Conservation (phyloP, 805 yeast genomes). For the Ogataea trehalophila region DNA sequence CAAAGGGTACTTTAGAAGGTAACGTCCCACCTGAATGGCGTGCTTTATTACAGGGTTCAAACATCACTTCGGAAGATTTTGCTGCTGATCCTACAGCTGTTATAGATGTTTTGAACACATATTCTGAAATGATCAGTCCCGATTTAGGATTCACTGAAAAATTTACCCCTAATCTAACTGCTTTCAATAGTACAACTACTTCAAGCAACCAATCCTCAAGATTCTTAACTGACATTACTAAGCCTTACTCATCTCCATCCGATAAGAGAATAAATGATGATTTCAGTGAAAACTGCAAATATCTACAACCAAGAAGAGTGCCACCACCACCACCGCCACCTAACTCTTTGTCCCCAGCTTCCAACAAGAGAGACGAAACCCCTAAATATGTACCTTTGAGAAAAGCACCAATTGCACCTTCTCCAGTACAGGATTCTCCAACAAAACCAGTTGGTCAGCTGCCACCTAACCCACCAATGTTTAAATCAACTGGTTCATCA, state of each 20-base stretch:
- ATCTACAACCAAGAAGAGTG: constrained; percentile 30
- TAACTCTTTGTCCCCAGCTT: background rate
- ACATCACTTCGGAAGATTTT: constrained; percentile 58
- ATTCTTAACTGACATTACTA: constrained; percentile 27
- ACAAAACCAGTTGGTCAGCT: constrained; percentile 21
- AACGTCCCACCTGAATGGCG: constrained; percentile 54
- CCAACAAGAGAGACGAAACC: background rate
- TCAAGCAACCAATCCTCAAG: constrained; percentile 7
- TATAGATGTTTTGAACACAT: constrained; percentile 55
- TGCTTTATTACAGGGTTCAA: constrained; percentile 49
- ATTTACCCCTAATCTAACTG: constrained; percentile 6
- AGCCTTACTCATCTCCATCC: constrained; percentile 24
- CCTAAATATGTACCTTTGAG: constrained; percentile 33
- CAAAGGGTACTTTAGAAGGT: constrained; percentile 48
- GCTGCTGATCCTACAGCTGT: constrained; percentile 62
- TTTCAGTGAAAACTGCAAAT: constrained; percentile 16
- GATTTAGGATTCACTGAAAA: constrained; percentile 30
- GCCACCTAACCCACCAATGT: constrained; percentile 23
- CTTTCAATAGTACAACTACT: constrained; percentile 5
- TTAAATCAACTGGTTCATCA: constrained; percentile 4
- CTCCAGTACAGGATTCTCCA: constrained; percentile 7
- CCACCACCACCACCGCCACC: constrained; percentile 31
- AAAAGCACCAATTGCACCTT: constrained; percentile 39
- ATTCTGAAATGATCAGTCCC: constrained; percentile 39
- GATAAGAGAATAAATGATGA: background rate